Percentiles rank a stretch among this genome's conserved stretches.
Evolutionary conservation across 345 rosid genomes (phyloP).

Genomic region (Microcos paniculata): DNA sequence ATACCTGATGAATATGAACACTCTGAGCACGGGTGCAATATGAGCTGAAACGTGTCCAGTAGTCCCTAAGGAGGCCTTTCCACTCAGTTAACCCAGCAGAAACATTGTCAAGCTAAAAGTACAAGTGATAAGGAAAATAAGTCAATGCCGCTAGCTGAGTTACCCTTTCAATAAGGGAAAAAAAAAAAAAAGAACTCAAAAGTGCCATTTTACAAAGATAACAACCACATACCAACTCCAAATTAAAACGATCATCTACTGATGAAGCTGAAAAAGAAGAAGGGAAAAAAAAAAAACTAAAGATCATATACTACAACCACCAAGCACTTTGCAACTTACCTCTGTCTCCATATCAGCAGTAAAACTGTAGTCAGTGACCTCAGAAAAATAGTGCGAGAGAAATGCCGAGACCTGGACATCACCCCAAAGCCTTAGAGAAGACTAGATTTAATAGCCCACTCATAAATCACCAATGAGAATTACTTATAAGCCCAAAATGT

Average conservation of each 20-base stretch:
- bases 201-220: neutral
- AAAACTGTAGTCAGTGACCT: slow-evolving; percentile 93
- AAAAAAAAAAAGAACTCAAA: no score
- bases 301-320: neutral
- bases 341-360: slow-evolving; percentile 99
- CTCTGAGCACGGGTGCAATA: slow-evolving; percentile 63
- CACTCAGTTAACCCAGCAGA: slow-evolving; percentile 94
- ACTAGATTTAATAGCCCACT: slow-evolving; percentile 1
- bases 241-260: neutral
- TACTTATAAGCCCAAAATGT: neutral
- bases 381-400: slow-evolving; percentile 81
- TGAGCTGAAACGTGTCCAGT: slow-evolving; percentile 87
- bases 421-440: slow-evolving; percentile 10
- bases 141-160: no score
- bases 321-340: slow-evolving; percentile 41
- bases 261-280: no score
- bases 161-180: no score
- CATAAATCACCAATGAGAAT: neutral
- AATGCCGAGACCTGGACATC: slow-evolving; percentile 83
- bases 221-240: neutral
- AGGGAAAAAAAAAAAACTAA: slow-evolving; percentile 5
- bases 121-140: slow-evolving; percentile 1
- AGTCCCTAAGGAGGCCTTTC: slow-evolving; percentile 93
- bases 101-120: slow-evolving; percentile 90
- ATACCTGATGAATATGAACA: slow-evolving; percentile 82